Percentiles rank a stretch among this genome's conserved stretches.
Evolutionary conservation across 257 asterid genomes (phyloP).

Genomic region (Gentiana dahurica): DNA sequence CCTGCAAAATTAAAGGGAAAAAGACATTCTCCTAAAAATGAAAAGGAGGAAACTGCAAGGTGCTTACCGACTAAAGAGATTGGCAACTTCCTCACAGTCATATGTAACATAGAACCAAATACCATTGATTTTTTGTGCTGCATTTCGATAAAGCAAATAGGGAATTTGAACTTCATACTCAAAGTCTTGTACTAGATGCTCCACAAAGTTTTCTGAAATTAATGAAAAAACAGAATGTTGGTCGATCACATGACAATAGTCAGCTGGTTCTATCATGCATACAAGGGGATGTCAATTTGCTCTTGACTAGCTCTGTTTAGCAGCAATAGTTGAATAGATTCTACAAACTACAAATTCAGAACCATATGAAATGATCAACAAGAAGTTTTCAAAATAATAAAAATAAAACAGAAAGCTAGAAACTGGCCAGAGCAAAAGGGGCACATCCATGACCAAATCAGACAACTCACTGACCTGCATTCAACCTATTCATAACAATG

Average conservation of each 20-base stretch:
- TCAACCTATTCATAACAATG: constrained; percentile 74
- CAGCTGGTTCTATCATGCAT: background rate
- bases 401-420: too few species aligned
- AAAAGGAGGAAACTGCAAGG: background rate
- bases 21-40: background rate
- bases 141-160: constrained; percentile 64
- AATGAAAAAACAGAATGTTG: background rate
- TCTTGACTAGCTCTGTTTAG: too few species aligned
- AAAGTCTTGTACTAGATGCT: constrained; percentile 69
- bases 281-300: background rate
- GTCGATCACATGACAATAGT: background rate
- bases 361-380: too few species aligned
- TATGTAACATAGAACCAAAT: constrained; percentile 75
- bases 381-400: too few species aligned
- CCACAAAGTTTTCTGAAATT: constrained; percentile 49
- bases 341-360: too few species aligned
- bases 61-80: constrained; percentile 60
- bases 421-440: background rate
- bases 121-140: constrained; percentile 72
- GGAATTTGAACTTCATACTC: constrained; percentile 77
- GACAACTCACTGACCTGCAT: constrained; percentile 31
- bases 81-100: constrained; percentile 64
- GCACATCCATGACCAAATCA: too few species aligned
- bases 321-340: too few species aligned
- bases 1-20: background rate